Evolutionary conservation across 306 rosid genomes (phyloP).

Genomic region (Rosa multiflora): DNA sequence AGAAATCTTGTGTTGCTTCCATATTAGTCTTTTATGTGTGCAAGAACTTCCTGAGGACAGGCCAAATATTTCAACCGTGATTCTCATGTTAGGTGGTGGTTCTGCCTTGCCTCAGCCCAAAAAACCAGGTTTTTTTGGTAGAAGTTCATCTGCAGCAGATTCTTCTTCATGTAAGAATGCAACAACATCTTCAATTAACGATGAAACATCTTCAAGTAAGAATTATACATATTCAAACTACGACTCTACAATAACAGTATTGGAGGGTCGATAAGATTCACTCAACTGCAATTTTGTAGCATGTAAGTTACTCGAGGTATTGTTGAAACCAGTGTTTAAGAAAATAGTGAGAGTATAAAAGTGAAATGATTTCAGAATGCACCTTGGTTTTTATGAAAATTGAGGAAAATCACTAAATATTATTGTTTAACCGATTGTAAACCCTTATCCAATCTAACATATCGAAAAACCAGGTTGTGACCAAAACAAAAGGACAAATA

Average conservation of each 20-base stretch:
- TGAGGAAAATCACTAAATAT: no score
- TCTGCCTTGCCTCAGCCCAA: slow-evolving; percentile 40
- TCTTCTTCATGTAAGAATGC: background rate
- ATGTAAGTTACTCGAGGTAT: background rate
- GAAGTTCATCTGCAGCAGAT: background rate
- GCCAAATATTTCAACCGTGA: slow-evolving; percentile 52
- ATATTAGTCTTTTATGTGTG: slow-evolving; percentile 54
- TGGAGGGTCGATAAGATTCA: slow-evolving; percentile 45
- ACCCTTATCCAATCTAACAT: no score
- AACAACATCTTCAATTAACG: background rate
- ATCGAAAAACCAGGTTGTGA: no score
- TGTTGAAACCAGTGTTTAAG: background rate
- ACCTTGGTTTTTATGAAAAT: no score
- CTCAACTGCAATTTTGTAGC: background rate
- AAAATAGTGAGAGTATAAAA: background rate
- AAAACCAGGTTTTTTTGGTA: slow-evolving; percentile 43
- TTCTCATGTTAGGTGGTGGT: slow-evolving; percentile 51
- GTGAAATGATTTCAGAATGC: background rate
- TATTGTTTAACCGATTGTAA: no score
- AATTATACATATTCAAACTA: slow-evolving; percentile 32
- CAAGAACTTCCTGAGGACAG: slow-evolving; percentile 53
- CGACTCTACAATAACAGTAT: slow-evolving; percentile 36
- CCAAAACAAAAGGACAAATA: no score
- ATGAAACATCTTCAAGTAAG: slow-evolving; percentile 1
- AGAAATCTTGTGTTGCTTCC: slow-evolving; percentile 42